Conservation (phyloP, 176 grass and related monocot species). For the Thalia dealbata region DNA sequence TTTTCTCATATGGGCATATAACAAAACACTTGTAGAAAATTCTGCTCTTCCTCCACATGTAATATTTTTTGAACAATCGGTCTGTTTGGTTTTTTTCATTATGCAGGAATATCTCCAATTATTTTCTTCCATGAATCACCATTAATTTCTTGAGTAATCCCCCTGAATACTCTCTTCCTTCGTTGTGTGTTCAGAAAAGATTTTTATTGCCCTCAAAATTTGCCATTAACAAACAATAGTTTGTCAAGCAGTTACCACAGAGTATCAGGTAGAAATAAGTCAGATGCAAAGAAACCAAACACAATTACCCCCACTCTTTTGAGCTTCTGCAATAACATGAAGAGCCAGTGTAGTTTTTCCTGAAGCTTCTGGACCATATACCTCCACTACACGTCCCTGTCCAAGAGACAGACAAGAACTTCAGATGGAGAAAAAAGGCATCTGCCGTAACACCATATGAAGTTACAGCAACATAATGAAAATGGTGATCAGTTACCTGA, state of each 20-base stretch:
- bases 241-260: background rate
- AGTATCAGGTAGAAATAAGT: background rate
- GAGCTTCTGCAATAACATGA: constrained; percentile 89
- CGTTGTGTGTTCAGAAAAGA: background rate
- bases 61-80: background rate
- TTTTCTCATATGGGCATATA: background rate
- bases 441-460: background rate
- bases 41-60: background rate
- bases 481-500: background rate
- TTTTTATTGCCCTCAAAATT: background rate
- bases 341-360: constrained; percentile 98
- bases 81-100: background rate
- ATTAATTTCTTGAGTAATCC: background rate
- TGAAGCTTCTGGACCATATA: constrained; percentile 92
- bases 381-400: constrained; percentile 83
- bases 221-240: background rate
- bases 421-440: background rate
- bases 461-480: background rate
- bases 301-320: constrained; percentile 74
- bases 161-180: background rate
- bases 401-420: constrained; percentile 1
- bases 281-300: background rate
- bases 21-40: background rate
- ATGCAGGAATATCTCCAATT: background rate
- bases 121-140: background rate